These are phyloP conservation scores for Gossypium aridum DNA, from an alignment of 441 rosid genomes.

Conservation along the genomic window DNA sequence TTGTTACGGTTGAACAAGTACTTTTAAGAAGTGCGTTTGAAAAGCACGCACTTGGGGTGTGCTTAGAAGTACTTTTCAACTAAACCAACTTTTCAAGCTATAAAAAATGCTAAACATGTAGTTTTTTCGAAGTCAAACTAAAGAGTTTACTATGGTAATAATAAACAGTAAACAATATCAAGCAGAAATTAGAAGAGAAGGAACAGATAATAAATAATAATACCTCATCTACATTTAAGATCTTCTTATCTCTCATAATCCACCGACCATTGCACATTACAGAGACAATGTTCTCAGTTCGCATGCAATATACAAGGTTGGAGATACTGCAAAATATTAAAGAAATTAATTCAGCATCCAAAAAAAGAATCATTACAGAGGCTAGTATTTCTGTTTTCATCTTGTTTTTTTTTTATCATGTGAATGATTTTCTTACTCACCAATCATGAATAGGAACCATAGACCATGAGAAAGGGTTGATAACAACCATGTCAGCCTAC, in stretches of 20 bases:
- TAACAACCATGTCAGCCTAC: conserved; percentile 64
- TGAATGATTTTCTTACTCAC: conserved; percentile 26
- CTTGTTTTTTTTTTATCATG: neutral
- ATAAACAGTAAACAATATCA: neutral
- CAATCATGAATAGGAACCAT: conserved; percentile 67
- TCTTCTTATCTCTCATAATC: conserved; percentile 63
- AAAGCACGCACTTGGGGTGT: no score
- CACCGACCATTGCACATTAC: conserved; percentile 75
- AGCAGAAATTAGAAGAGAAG: neutral
- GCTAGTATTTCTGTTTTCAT: neutral
- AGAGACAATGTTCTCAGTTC: conserved; percentile 59
- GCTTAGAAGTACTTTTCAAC: no score
- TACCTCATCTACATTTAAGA: conserved; percentile 58
- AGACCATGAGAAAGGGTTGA: conserved; percentile 50
- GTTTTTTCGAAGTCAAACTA: no score
- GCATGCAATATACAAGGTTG: conserved; percentile 58
- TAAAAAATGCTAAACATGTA: no score
- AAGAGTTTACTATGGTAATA: no score
- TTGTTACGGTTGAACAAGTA: no score
- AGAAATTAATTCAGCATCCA: neutral
- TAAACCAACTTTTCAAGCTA: no score
- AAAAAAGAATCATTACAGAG: neutral
- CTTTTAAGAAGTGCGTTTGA: no score
- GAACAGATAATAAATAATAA: neutral
- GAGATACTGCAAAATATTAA: conserved; percentile 41